A percentile compares a stretch with the other conserved stretches of the same genome.
phyloP scores from a whole-genome alignment of 306 rosid genomes.

The Pyrus betulifolia region DNA sequence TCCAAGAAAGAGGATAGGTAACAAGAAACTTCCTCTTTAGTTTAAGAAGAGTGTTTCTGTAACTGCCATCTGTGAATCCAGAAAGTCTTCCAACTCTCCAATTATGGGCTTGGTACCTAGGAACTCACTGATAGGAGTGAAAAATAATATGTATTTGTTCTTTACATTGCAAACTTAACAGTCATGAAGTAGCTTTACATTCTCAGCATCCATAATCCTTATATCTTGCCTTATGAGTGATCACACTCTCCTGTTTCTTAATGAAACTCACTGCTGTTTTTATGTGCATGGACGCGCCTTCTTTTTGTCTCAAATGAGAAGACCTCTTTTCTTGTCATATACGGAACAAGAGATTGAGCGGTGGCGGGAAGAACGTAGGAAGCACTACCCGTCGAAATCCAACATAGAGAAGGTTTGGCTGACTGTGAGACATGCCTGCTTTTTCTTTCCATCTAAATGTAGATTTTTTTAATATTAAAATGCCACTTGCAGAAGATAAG shows the following conservation, averaged over 20 bases:
- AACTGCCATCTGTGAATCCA: neutral
- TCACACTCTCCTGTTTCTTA: slow-evolving; percentile 6
- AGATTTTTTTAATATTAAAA: slow-evolving; percentile 23
- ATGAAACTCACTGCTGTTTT: neutral
- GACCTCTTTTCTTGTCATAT: slow-evolving; percentile 39
- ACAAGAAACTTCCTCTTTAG: neutral
- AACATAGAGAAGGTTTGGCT: slow-evolving; percentile 49
- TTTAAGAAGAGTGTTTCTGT: neutral
- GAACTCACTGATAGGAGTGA: neutral
- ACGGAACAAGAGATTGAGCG: slow-evolving; percentile 65
- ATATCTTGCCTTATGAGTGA: slow-evolving; percentile 1
- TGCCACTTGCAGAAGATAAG: slow-evolving; percentile 44
- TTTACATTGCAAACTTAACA: neutral
- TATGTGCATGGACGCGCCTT: slow-evolving; percentile 8
- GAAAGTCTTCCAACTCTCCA: neutral
- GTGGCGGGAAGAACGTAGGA: slow-evolving; percentile 88
- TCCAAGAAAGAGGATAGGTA: neutral
- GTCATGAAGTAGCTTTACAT: neutral
- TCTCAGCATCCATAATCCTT: neutral
- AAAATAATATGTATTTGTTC: neutral
- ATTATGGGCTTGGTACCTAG: neutral
- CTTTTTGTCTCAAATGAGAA: slow-evolving; percentile 23
- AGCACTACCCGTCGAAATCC: slow-evolving; percentile 52
- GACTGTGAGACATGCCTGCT: slow-evolving; percentile 10
- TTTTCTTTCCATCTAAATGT: slow-evolving; percentile 9